phyloP scores from a whole-genome alignment of 768 basidiomycete species.

The Collybia mongolica region DNA sequence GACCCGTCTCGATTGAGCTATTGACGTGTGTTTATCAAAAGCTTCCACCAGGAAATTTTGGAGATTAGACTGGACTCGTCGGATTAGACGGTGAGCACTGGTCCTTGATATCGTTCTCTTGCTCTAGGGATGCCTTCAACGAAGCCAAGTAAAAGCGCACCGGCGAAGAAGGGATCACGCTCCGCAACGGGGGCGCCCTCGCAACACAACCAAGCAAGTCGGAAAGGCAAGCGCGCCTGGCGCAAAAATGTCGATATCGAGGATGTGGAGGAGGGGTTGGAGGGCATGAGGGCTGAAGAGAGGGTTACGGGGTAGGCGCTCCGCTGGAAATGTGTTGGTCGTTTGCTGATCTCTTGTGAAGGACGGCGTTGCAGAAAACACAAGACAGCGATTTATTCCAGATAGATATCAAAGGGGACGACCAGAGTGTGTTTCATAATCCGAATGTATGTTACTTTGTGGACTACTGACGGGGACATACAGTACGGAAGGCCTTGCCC shows the following conservation, averaged over 20 bases:
- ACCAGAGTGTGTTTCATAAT: slow-evolving; percentile 46
- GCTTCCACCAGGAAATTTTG: background rate
- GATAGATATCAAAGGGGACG: slow-evolving; percentile 79
- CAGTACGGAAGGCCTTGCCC: slow-evolving; percentile 62
- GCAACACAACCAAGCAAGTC: slow-evolving; percentile 65
- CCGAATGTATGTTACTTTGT: background rate
- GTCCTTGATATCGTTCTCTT: too few relatives aligned
- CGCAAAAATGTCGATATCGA: slow-evolving; percentile 88
- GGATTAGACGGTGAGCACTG: too few relatives aligned
- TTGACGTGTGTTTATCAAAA: background rate
- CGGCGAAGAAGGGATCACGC: slow-evolving; percentile 14
- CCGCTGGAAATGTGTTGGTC: background rate
- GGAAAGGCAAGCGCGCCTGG: slow-evolving; percentile 94
- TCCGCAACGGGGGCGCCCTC: slow-evolving; percentile 53
- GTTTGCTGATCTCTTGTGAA: slow-evolving; percentile 22
- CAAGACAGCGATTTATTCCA: slow-evolving; percentile 75
- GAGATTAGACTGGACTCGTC: background rate
- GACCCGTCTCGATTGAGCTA: background rate
- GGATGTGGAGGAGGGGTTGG: slow-evolving; percentile 74
- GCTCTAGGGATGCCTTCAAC: slow-evolving; percentile 4
- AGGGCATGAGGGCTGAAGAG: slow-evolving; percentile 79
- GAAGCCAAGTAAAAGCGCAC: background rate
- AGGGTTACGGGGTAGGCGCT: slow-evolving; percentile 67
- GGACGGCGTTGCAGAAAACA: slow-evolving; percentile 63
- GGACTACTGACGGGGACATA: background rate